Evolutionary conservation across 2,329 filamentous ascomycete genomes (phyloP).

Genomic region (Phaeophleospora eucalypticola): DNA sequence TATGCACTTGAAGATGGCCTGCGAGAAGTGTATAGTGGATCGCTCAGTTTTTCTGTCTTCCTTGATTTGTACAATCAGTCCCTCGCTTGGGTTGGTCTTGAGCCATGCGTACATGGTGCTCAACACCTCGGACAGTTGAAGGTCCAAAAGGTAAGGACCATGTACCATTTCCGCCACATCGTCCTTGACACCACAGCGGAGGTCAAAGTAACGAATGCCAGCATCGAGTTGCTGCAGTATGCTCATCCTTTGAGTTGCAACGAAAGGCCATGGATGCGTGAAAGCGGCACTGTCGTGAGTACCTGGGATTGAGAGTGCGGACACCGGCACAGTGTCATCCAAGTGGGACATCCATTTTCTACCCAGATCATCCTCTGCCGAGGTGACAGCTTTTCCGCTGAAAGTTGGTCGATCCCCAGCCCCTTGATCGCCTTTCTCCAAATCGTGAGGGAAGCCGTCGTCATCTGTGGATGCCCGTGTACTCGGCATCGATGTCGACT

Average conservation of each 20-base stretch:
- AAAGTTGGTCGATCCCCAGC: too few species aligned
- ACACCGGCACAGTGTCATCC: constrained; percentile 23
- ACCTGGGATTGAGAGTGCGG: constrained; percentile 33
- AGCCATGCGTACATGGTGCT: constrained; percentile 30
- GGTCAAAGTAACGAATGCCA: constrained; percentile 36
- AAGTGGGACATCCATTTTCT: constrained; percentile 19
- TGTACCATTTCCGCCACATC: constrained; percentile 36
- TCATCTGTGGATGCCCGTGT: too few species aligned
- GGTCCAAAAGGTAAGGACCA: constrained; percentile 28
- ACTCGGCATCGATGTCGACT: too few species aligned
- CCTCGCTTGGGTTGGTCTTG: constrained; percentile 28
- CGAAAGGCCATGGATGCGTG: constrained; percentile 33
- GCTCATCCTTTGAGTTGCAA: constrained; percentile 32
- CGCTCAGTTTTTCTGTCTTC: constrained; percentile 31
- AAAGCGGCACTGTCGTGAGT: constrained; percentile 37
- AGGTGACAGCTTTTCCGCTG: too few species aligned
- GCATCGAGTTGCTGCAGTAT: constrained; percentile 30
- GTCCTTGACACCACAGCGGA: constrained; percentile 32
- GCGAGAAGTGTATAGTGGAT: constrained; percentile 36
- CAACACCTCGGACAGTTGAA: constrained; percentile 29
- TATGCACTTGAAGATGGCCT: constrained; percentile 33
- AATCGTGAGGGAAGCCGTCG: neutral
- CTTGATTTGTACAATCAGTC: constrained; percentile 34
- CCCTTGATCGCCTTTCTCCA: neutral
- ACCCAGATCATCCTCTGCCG: neutral